Evolutionary conservation across 2,329 filamentous ascomycete genomes (phyloP).

Genomic region (Fusarium ambrosium): DNA sequence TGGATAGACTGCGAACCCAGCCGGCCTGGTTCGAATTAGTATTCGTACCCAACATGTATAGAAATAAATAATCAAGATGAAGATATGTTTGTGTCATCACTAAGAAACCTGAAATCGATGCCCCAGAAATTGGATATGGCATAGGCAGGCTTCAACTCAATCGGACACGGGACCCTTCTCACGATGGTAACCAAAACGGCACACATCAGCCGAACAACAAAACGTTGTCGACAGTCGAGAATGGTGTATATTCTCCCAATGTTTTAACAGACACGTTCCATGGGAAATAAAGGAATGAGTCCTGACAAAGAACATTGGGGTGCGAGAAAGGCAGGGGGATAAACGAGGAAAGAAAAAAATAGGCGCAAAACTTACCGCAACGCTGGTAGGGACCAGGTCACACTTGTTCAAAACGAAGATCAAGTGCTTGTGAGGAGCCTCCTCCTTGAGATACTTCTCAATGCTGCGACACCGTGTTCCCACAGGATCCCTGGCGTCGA

Average conservation of each 20-base stretch:
- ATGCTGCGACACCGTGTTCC: slow-evolving; percentile 84
- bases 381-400: slow-evolving; percentile 90
- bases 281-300: slow-evolving; percentile 77
- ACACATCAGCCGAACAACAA: slow-evolving; percentile 73
- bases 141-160: slow-evolving; percentile 94
- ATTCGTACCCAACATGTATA: slow-evolving; percentile 26
- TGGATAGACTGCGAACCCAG: slow-evolving; percentile 91
- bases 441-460: slow-evolving; percentile 92
- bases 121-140: slow-evolving; percentile 57
- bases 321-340: slow-evolving; percentile 52
- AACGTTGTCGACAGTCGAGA: slow-evolving; percentile 54
- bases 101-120: slow-evolving; percentile 91
- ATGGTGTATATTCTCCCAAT: slow-evolving; percentile 89
- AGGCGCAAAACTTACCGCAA: slow-evolving; percentile 82
- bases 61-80: slow-evolving; percentile 13
- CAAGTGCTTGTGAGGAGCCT: slow-evolving; percentile 96
- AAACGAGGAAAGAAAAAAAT: slow-evolving; percentile 39
- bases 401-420: slow-evolving; percentile 61
- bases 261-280: slow-evolving; percentile 98
- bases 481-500: slow-evolving; percentile 89
- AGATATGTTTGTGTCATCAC: slow-evolving; percentile 90
- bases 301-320: slow-evolving; percentile 86
- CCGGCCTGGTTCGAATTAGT: slow-evolving; percentile 74
- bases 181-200: slow-evolving; percentile 91
- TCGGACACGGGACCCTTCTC: slow-evolving; percentile 85